Evolutionary conservation across 108 stramenopile genomes (phyloP).

Genomic region (Pseudonitzschia delicatissima): DNA sequence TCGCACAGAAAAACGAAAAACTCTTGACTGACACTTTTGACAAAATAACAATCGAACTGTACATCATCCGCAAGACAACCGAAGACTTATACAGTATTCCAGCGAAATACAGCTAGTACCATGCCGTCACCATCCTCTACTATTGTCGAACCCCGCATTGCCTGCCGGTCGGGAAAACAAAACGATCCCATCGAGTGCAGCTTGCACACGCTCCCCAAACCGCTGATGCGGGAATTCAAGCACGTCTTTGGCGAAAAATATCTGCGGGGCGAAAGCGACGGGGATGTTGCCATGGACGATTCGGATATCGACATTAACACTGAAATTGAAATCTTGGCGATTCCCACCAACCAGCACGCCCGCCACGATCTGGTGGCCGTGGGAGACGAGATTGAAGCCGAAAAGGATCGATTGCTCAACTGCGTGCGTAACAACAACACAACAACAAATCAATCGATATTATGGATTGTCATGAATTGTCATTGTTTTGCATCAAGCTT

Average conservation of each 20-base stretch:
- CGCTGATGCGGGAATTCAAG: constrained; percentile 72
- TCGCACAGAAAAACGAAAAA: too few species aligned
- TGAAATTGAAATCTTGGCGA: constrained; percentile 51
- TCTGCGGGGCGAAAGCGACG: constrained; percentile 19
- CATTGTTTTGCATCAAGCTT: neutral
- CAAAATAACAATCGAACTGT: too few species aligned
- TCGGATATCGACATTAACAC: neutral
- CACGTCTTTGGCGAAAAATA: constrained; percentile 80
- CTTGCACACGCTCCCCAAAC: constrained; percentile 71
- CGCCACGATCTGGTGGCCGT: constrained; percentile 80
- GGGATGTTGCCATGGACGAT: neutral
- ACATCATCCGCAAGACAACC: too few species aligned
- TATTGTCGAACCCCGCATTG: constrained; percentile 23
- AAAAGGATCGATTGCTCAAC: constrained; percentile 86
- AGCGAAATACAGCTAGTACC: too few species aligned
- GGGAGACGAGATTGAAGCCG: constrained; percentile 79
- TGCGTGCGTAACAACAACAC: constrained; percentile 61
- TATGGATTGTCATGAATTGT: neutral
- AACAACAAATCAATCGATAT: too few species aligned
- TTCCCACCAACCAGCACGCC: constrained; percentile 86
- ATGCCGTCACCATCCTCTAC: constrained; percentile 21
- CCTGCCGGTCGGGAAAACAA: constrained; percentile 6
- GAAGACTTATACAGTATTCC: too few species aligned
- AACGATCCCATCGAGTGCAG: constrained; percentile 65
- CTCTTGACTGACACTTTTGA: too few species aligned